Evolutionary conservation across 768 basidiomycete genomes (phyloP).

Genomic region (Kwoniella europaea): DNA sequence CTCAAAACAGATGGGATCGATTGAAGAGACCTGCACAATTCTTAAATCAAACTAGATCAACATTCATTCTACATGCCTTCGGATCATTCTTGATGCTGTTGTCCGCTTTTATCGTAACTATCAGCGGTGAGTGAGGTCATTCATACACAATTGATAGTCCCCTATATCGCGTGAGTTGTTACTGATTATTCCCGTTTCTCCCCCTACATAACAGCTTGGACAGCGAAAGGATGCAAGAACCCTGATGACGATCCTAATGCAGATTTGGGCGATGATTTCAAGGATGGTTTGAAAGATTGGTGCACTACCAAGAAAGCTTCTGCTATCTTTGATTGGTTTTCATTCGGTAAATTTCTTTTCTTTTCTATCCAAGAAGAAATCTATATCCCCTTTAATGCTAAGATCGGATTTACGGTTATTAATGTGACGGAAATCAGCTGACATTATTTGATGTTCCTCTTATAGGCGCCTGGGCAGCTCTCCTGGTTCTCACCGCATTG

Average conservation of each 20-base stretch:
- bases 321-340: constrained; percentile 74
- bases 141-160: neutral
- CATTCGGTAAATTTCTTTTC: constrained; percentile 65
- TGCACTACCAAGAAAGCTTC: constrained; percentile 92
- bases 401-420: too few relatives aligned
- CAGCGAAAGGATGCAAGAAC: constrained; percentile 86
- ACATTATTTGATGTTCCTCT: too few relatives aligned
- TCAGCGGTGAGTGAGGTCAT: constrained; percentile 47
- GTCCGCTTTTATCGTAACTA: constrained; percentile 69
- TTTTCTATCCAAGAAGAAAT: too few relatives aligned
- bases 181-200: neutral
- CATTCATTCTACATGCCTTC: constrained; percentile 77
- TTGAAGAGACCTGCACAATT: constrained; percentile 76
- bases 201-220: constrained; percentile 67
- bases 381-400: too few relatives aligned
- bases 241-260: constrained; percentile 79
- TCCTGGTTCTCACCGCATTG: constrained; percentile 69
- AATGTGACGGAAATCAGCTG: too few relatives aligned
- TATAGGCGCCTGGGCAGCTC: constrained; percentile 75
- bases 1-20: constrained; percentile 72
- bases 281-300: constrained; percentile 74
- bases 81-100: constrained; percentile 73
- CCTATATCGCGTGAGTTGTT: neutral
- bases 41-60: constrained; percentile 78
- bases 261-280: constrained; percentile 68